Percentiles rank a stretch among this genome's conserved stretches.
phyloP scores from a whole-genome alignment of 257 asterid genomes.

The Knoxia roxburghii region DNA sequence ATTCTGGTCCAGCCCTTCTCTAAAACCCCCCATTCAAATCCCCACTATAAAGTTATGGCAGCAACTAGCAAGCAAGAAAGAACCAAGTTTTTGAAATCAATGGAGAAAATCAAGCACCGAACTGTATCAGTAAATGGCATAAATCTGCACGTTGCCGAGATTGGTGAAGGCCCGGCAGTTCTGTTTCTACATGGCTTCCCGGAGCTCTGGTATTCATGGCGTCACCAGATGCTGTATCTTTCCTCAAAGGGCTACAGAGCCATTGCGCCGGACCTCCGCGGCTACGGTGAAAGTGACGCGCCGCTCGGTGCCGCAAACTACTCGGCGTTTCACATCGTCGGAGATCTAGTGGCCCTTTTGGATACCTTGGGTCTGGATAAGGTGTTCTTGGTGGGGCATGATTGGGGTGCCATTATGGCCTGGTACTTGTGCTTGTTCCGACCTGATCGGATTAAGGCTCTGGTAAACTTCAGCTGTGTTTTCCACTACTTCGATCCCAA shows the following conservation, averaged over 20 bases:
- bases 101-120: conserved; percentile 67
- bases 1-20: too few relatives aligned
- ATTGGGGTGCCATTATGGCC: too few relatives aligned
- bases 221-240: conserved; percentile 77
- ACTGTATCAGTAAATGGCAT: conserved; percentile 55
- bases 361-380: conserved; percentile 47
- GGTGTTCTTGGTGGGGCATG: conserved; percentile 83
- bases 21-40: too few relatives aligned
- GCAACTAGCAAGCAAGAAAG: too few relatives aligned
- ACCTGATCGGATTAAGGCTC: conserved; percentile 67
- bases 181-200: too few relatives aligned
- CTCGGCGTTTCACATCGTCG: conserved; percentile 64
- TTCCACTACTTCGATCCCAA: too few relatives aligned
- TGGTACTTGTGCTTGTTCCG: conserved; percentile 70
- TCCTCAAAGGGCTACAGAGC: conserved; percentile 74
- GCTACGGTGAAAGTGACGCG: conserved; percentile 83
- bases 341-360: conserved; percentile 61
- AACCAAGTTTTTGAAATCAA: too few relatives aligned
- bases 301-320: conserved; percentile 62
- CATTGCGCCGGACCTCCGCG: conserved; percentile 87
- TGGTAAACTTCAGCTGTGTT: conserved; percentile 70
- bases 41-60: too few relatives aligned
- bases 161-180: too few relatives aligned
- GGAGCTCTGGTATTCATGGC: conserved; percentile 97
- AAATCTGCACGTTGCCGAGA: conserved; percentile 80